Evolutionary conservation across 805 yeast genomes (phyloP), one percentile per base, ranked within the genome.

Genomic region (Saccharomycopsis fibuligera): DNA sequence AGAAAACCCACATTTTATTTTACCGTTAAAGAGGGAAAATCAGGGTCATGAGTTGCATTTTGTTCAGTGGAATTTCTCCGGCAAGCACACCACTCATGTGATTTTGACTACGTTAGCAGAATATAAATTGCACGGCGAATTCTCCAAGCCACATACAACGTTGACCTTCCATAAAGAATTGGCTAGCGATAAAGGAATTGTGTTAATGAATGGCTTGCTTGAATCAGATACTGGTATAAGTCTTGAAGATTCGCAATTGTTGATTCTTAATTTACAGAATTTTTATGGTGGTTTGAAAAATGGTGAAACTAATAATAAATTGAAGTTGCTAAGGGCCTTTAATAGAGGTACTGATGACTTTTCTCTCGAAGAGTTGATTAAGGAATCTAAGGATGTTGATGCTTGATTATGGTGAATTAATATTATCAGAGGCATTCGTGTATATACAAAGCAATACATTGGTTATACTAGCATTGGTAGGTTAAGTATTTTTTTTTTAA

Each of bases 71-170:
- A 73, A 79, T 17, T 86, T 88, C 62, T 90, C 84, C 12, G 96
- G 91, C 0, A 82, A 86, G 14, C 58, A 79, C 37, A 90, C 97
- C 2, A 72, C 86, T 1, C 96, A 93, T 67, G 87, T 95, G 61
- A 75, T 93, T 75, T 72, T 93, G 58, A 93, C 99, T 1, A 81
- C 96, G 0, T 73, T 93, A 55, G 90, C 93, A 1, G 98, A 93
- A 66, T 93, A 79, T 66, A 89, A 91, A 64, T 73, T 89, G 25
- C 96, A 91, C 61, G 79, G 78, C 48, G 97, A 91, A 61, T 93
- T 73, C 65, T 96, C 99, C 8, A 83, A 87, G 61, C 98, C 99
- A 1, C 98, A 93, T 64, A 88, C 97, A 0, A 86, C 96, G 0
- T 70, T 93, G 54, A 78, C 81, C 65, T 85, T 91, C 71, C 97